Percentiles rank a stretch among this genome's conserved stretches.
phyloP scores from a whole-genome alignment of 2,329 filamentous ascomycete species.

The Juglanconis oblonga region DNA sequence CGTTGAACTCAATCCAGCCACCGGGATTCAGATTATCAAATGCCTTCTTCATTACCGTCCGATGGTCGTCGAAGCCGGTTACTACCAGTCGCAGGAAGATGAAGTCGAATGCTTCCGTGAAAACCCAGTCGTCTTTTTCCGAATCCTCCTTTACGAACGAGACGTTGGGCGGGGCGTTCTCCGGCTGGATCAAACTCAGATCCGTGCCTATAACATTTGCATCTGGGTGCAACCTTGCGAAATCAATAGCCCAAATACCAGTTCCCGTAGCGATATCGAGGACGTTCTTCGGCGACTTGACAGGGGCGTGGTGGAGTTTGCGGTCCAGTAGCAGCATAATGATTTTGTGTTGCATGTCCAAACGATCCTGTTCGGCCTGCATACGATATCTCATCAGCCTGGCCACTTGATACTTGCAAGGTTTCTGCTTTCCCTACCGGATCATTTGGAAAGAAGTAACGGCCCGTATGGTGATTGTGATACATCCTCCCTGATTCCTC shows the following conservation, averaged over 20 bases:
- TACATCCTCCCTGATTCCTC: conserved; percentile 7
- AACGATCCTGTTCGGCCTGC: conserved; percentile 5
- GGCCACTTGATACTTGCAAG: no score
- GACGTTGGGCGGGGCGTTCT: conserved; percentile 21
- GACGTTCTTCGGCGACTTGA: conserved; percentile 18
- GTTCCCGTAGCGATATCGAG: conserved; percentile 24
- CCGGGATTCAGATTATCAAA: conserved; percentile 41
- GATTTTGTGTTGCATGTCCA: background rate
- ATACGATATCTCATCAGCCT: background rate
- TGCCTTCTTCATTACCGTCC: conserved; percentile 41
- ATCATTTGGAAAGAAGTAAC: background rate
- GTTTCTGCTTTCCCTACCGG: background rate
- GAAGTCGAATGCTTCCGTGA: conserved; percentile 47
- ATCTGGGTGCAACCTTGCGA: background rate
- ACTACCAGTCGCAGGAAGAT: conserved; percentile 51
- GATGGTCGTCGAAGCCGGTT: conserved; percentile 49
- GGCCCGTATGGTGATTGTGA: conserved; percentile 5
- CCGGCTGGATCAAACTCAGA: conserved; percentile 19
- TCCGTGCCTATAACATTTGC: conserved; percentile 4
- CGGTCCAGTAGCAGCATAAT: conserved; percentile 14
- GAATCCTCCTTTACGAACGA: conserved; percentile 46
- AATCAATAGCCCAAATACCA: conserved; percentile 22
- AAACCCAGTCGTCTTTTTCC: conserved; percentile 48
- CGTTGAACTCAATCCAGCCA: conserved; percentile 37
- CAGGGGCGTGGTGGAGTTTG: conserved; percentile 20